A percentile compares a stretch with the other conserved stretches of the same genome.
phyloP scores from a whole-genome alignment of 495 filamentous ascomycete species.

The Platismatia glauca region DNA sequence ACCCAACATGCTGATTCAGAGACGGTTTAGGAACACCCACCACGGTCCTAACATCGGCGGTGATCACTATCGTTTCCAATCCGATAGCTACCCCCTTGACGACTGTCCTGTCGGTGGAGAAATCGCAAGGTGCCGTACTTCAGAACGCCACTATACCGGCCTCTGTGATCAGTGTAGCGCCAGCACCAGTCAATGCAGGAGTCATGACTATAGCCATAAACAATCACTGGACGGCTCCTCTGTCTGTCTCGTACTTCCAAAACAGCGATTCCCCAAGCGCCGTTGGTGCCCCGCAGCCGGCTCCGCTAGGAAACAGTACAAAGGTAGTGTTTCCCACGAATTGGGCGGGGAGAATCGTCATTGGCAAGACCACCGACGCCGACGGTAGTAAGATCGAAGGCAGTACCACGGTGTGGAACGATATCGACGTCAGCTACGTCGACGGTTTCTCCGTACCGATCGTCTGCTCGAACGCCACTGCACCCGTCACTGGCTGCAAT shows the following conservation, averaged over 20 bases:
- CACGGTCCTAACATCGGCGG: not conserved
- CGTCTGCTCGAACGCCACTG: constrained; percentile 22
- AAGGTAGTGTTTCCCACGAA: constrained; percentile 17
- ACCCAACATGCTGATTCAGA: not conserved
- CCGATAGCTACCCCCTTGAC: not conserved
- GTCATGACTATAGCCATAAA: constrained; percentile 14
- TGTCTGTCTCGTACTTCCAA: constrained; percentile 15
- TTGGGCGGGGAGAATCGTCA: constrained; percentile 22
- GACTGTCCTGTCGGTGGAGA: not conserved
- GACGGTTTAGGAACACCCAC: not conserved
- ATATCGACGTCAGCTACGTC: constrained; percentile 24
- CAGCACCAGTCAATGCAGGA: constrained; percentile 7
- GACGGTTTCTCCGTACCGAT: constrained; percentile 28
- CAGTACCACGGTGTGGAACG: constrained; percentile 16
- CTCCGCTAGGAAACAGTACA: constrained; percentile 13
- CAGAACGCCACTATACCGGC: constrained; percentile 5
- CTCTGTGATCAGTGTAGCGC: constrained; percentile 5
- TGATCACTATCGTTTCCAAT: not conserved
- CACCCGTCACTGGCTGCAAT: constrained; percentile 26
- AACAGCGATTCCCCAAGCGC: constrained; percentile 10
- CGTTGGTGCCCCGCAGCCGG: constrained; percentile 2
- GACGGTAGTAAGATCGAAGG: constrained; percentile 23
- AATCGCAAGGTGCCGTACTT: constrained; percentile 3
- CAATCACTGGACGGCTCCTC: constrained; percentile 13
- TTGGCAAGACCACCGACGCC: constrained; percentile 16